Evolutionary conservation across 805 yeast species (phyloP), one percentile per base, ranked within the genome.

Genomic region (Wickerhamomyces mucosus): DNA sequence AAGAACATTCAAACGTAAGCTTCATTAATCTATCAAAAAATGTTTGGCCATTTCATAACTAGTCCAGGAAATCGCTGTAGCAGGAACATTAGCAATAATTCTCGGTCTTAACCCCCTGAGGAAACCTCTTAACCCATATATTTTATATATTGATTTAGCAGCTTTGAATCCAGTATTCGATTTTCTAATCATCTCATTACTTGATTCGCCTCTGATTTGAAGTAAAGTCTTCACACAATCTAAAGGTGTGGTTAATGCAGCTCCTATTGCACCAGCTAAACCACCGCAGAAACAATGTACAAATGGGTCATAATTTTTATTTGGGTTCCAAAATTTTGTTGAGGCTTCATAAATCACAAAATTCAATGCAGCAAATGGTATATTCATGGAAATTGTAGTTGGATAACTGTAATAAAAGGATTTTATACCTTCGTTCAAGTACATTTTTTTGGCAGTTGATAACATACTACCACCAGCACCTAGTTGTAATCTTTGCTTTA

Each of bases 51-150:
- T 83, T 56, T 89, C 98, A 57, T 89, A 89, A 18, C 95, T 84
- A 2, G 97, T 89, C 97, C 97, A 89, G 42, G 94, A 78, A 39
- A 89, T 86, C 15, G 97, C 97, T 7, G 97, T 89, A 28, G 94
- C 77, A 15, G 98, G 98, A 53, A 89, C 86, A 56, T 86, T 86
- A 43, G 92, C 81, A 20, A 89, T 76, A 34, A 92, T 76, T 57
- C 98, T 75, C 28, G 98, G 96, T 49, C 78, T 75, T 48, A 85
- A 65, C 14, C 98, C 98, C 44, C 94, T 69, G 48, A 69, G 52
- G 54, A 92, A 92, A 0, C 94, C 92, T 14, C 45, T 41, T 41
- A 65, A 48, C 6, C 88, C 88, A 28, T 74, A 75, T 28, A 65
- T 63, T 35, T 60, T 48, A 46, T 73, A 77, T 33, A 89, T 69